These are phyloP conservation scores for Ceratocystis cubensis DNA, from an alignment of 2,329 filamentous ascomycete species.

Conservation along the genomic window DNA sequence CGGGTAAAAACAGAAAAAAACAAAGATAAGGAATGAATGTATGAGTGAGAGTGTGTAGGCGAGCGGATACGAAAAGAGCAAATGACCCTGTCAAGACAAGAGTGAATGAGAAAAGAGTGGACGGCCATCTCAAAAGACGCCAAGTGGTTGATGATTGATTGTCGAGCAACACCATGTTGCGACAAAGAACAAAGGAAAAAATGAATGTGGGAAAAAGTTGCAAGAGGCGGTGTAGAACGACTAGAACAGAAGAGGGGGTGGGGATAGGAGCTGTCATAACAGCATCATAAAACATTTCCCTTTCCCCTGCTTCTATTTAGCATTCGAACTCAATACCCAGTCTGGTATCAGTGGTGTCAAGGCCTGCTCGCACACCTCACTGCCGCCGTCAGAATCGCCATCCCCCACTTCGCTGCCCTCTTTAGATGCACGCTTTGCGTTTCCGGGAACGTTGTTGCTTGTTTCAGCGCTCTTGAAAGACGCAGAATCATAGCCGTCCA, in stretches of 20 bases:
- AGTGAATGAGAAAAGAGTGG: slow-evolving; percentile 11
- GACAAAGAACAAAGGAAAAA: slow-evolving; percentile 4
- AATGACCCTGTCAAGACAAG: background rate
- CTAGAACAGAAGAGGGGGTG: background rate
- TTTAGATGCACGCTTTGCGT: slow-evolving; percentile 22
- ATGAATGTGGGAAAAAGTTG: background rate
- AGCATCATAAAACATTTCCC: slow-evolving; percentile 4
- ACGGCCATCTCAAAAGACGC: slow-evolving; percentile 17
- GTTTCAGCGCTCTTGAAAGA: slow-evolving; percentile 14
- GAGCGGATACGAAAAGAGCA: background rate
- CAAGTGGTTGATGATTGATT: background rate
- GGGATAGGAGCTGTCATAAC: slow-evolving; percentile 1
- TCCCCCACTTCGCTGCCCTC: slow-evolving; percentile 22
- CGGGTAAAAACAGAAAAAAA: background rate
- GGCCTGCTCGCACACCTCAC: slow-evolving; percentile 30
- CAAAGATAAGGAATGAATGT: background rate
- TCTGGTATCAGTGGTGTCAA: slow-evolving; percentile 51
- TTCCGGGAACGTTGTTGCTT: slow-evolving; percentile 23
- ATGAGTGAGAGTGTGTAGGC: background rate
- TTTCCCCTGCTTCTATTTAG: slow-evolving; percentile 29
- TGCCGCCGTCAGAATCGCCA: slow-evolving; percentile 8
- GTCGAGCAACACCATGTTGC: background rate
- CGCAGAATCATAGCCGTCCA: slow-evolving; percentile 4
- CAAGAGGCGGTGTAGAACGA: background rate
- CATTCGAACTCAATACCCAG: slow-evolving; percentile 45